phyloP scores from a whole-genome alignment of 1,139 yeast genomes.

The Arxiozyma slooffiae region DNA sequence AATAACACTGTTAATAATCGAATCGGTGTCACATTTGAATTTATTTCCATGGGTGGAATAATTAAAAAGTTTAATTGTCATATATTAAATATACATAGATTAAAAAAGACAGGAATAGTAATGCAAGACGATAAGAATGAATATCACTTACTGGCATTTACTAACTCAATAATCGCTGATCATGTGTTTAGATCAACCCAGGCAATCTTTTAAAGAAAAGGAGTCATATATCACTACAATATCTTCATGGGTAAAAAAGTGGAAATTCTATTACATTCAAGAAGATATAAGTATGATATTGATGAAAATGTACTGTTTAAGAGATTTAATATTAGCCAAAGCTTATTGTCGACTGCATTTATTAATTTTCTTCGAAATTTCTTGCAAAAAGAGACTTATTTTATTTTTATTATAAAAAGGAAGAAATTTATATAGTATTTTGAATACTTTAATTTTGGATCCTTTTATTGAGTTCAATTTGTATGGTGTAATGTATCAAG shows the following conservation, averaged over 20 bases:
- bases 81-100: constrained; percentile 14
- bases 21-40: constrained; percentile 16
- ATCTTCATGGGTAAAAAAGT: not conserved
- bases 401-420: too few species aligned
- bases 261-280: too few species aligned
- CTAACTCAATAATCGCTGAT: constrained; percentile 17
- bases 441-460: too few species aligned
- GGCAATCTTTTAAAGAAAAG: constrained; percentile 27
- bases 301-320: too few species aligned
- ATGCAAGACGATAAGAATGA: constrained; percentile 8
- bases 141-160: constrained; percentile 23
- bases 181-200: constrained; percentile 30
- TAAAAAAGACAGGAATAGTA: constrained; percentile 25
- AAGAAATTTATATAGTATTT: too few species aligned
- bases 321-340: too few species aligned
- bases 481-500: too few species aligned
- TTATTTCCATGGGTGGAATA: not conserved
- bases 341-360: too few species aligned
- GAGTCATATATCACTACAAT: not conserved
- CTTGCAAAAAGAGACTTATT: too few species aligned
- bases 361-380: too few species aligned
- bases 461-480: too few species aligned
- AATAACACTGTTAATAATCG: constrained; percentile 5
- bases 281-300: too few species aligned
- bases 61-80: constrained; percentile 7